Evolutionary conservation across 2,329 filamentous ascomycete genomes (phyloP).

Genomic region (Acrocalymma vagum): DNA sequence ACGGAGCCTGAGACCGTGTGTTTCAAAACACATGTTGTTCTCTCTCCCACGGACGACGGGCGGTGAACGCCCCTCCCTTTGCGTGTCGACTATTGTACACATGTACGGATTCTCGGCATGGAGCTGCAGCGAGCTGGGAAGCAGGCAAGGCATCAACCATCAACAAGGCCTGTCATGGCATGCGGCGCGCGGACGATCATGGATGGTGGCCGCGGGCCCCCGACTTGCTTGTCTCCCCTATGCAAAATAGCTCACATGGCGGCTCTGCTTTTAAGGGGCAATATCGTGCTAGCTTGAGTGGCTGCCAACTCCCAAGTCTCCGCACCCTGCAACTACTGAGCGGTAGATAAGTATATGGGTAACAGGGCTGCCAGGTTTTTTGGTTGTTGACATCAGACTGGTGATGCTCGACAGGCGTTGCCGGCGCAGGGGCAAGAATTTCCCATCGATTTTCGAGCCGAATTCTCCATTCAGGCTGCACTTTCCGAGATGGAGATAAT

Average conservation of each 20-base stretch:
- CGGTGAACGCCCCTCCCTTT: too few species aligned
- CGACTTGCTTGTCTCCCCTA: slow-evolving; percentile 18
- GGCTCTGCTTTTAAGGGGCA: slow-evolving; percentile 19
- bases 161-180: not conserved
- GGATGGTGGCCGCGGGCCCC: slow-evolving; percentile 16
- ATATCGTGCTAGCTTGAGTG: slow-evolving; percentile 20
- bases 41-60: too few species aligned
- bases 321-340: slow-evolving; percentile 1
- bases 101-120: slow-evolving; percentile 8
- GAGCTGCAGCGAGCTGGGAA: slow-evolving; percentile 8
- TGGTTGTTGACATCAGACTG: not conserved
- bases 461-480: slow-evolving; percentile 22
- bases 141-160: slow-evolving; percentile 7
- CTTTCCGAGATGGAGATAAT: slow-evolving; percentile 9
- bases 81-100: too few species aligned
- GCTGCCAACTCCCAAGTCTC: slow-evolving; percentile 15
- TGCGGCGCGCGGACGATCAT: slow-evolving; percentile 10
- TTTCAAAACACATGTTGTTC: too few species aligned
- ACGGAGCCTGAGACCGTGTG: too few species aligned
- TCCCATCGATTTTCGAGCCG: slow-evolving; percentile 8
- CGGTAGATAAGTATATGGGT: slow-evolving; percentile 3
- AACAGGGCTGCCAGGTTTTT: slow-evolving; percentile 1
- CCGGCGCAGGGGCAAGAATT: not conserved
- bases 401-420: not conserved
- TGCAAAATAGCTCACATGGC: too few species aligned